Conservation (phyloP, 441 rosid species). For the Syzygium syzygioides region DNA sequence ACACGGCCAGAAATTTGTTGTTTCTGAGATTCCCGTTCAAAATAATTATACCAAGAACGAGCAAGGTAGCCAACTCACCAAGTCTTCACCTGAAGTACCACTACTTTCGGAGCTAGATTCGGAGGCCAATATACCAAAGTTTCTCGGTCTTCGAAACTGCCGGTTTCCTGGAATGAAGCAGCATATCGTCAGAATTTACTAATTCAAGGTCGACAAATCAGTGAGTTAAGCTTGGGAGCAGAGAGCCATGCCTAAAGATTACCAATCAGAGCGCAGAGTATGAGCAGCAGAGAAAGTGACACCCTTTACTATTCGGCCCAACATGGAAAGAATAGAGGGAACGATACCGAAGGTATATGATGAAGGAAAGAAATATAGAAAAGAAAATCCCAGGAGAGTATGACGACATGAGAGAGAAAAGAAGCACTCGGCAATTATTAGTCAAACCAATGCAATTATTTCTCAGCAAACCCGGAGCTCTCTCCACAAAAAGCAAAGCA, state of each 20-base stretch:
- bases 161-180: slow-evolving; percentile 47
- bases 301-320: neutral
- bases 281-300: neutral
- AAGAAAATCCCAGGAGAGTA: neutral
- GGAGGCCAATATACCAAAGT: slow-evolving; percentile 35
- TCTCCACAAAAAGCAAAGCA: slow-evolving; percentile 22
- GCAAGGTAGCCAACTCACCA: slow-evolving; percentile 36
- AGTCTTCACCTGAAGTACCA: slow-evolving; percentile 34
- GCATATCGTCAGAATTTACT: slow-evolving; percentile 20
- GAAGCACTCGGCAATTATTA: slow-evolving; percentile 2
- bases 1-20: neutral
- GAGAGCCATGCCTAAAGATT: neutral
- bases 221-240: neutral
- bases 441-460: slow-evolving; percentile 21
- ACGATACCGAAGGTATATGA: neutral
- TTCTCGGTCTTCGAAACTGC: slow-evolving; percentile 31
- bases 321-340: neutral
- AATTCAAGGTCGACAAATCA: neutral
- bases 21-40: neutral
- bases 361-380: neutral
- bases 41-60: slow-evolving; percentile 6
- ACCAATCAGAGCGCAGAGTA: neutral
- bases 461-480: slow-evolving; percentile 21
- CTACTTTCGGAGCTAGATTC: slow-evolving; percentile 41
- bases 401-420: neutral